These are phyloP conservation scores for Mucor irregularis DNA, from an alignment of 371 early-diverging fungal genomes.

Conservation along the genomic window DNA sequence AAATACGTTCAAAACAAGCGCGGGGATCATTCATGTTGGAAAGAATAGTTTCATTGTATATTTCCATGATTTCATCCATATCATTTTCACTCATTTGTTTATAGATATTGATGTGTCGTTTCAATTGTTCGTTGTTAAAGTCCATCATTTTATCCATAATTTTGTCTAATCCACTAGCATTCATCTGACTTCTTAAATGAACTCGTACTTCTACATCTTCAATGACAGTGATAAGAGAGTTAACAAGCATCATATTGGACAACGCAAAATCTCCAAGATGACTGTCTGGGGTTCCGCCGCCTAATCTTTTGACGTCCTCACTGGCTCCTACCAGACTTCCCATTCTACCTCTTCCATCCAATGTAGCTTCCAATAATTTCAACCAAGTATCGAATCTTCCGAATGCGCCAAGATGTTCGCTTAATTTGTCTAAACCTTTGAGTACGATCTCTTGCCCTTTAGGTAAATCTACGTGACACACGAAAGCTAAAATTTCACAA, in stretches of 20 bases:
- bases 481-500: slow-evolving; percentile 79
- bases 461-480: slow-evolving; percentile 81
- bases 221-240: slow-evolving; percentile 75
- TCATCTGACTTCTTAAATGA: slow-evolving; percentile 77
- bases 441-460: slow-evolving; percentile 81
- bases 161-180: slow-evolving; percentile 67
- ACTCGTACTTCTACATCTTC: slow-evolving; percentile 79
- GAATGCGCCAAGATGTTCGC: slow-evolving; percentile 57
- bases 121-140: slow-evolving; percentile 71
- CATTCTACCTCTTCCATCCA: slow-evolving; percentile 81
- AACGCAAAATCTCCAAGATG: slow-evolving; percentile 82
- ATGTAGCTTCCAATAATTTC: slow-evolving; percentile 69
- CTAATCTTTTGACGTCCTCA: slow-evolving; percentile 68
- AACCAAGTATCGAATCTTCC: slow-evolving; percentile 85
- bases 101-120: slow-evolving; percentile 74
- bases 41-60: slow-evolving; percentile 72
- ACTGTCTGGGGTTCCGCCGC: slow-evolving; percentile 61
- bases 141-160: slow-evolving; percentile 76
- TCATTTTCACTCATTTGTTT: slow-evolving; percentile 79
- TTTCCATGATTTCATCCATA: slow-evolving; percentile 75
- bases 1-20: slow-evolving; percentile 75
- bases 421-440: slow-evolving; percentile 66
- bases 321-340: slow-evolving; percentile 82
- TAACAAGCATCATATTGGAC: slow-evolving; percentile 83
- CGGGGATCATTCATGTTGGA: slow-evolving; percentile 81